Evolutionary conservation across 805 yeast species (phyloP), one percentile per base, ranked within the genome.

Genomic region (Kuraishia cidri): DNA sequence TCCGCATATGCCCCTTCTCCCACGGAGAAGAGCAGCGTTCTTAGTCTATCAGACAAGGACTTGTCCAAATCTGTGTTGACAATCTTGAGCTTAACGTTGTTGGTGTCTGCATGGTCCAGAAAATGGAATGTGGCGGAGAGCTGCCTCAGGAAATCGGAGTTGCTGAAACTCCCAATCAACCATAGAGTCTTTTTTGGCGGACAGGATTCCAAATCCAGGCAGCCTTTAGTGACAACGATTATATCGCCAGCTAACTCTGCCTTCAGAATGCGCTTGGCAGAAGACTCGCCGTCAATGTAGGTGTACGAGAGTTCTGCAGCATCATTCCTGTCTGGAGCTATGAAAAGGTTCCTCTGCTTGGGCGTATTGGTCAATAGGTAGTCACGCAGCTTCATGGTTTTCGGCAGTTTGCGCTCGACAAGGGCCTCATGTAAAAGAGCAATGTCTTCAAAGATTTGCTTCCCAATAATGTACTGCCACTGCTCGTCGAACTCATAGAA

Each of bases 391-490:
- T 53, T 21, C 1, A 14, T 35, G 6, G 38, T 39, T 0, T 55
- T 29, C 2, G 53, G 47, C 15, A 67, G 52, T 3, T 45, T 42
- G 1, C 48, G 51, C 5, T 45, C 44, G 1, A 34, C 34, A 3
- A 61, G 40, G 15, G 50, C 50, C 4, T 37, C 37, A 30, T 57
- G 52, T 6, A 72, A 38, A 5, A 43, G 35, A 2, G 44, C 34
- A 14, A 63, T 63, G 55, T 88, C 97, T 16, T 58, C 62, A 16
- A 60, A 55, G 12, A 77, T 42, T 41, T 78, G 82, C 24, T 54
- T 62, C 3, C 73, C 64, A 45, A 79, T 52, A 2, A 67, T 48
- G 27, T 58, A 58, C 39, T 75, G 75, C 81, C 85, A 80, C 4
- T 65, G 59, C 18, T 37, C 35, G 24, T 56, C 60, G 42, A 79